phyloP scores from a whole-genome alignment of 2,329 filamentous ascomycete genomes.

The Diaporthe citri region DNA sequence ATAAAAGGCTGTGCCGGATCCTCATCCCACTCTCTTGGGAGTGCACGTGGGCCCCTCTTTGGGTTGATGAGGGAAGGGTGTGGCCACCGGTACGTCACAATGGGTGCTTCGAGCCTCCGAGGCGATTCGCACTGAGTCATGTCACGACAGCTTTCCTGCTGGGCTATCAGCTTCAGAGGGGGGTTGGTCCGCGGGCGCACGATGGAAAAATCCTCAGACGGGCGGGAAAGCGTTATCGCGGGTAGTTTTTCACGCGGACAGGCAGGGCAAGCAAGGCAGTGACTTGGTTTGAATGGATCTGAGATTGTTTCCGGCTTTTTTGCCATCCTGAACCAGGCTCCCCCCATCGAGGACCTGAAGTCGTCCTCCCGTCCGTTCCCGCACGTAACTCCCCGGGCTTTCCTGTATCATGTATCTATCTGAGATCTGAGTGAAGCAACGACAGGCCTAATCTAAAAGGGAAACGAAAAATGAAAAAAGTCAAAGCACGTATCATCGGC shows the following conservation, averaged over 20 bases:
- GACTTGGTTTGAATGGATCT: slow-evolving; percentile 9
- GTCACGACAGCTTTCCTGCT: slow-evolving; percentile 26
- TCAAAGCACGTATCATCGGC: slow-evolving; percentile 7
- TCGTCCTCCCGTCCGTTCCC: not conserved
- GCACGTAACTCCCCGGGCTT: slow-evolving; percentile 5
- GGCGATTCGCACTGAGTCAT: slow-evolving; percentile 34
- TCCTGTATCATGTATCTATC: slow-evolving; percentile 21
- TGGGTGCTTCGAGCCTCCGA: slow-evolving; percentile 6
- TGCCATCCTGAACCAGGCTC: slow-evolving; percentile 3
- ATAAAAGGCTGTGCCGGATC: not conserved
- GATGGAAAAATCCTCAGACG: not conserved
- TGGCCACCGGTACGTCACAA: slow-evolving; percentile 35
- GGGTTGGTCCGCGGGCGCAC: not conserved
- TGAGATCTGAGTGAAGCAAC: slow-evolving; percentile 9
- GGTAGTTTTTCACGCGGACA: not conserved
- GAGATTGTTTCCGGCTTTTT: slow-evolving; percentile 30
- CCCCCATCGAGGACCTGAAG: not conserved
- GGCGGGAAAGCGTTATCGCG: slow-evolving; percentile 1
- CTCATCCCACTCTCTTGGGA: slow-evolving; percentile 14
- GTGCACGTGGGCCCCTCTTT: slow-evolving; percentile 15
- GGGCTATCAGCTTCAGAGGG: not conserved
- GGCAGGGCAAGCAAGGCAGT: not conserved
- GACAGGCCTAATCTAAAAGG: slow-evolving; percentile 19
- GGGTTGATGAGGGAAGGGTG: not conserved
- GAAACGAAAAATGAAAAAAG: not conserved